Evolutionary conservation across 192 early-diverging fungal species (phyloP).

Genomic region (Backusella luteola): DNA sequence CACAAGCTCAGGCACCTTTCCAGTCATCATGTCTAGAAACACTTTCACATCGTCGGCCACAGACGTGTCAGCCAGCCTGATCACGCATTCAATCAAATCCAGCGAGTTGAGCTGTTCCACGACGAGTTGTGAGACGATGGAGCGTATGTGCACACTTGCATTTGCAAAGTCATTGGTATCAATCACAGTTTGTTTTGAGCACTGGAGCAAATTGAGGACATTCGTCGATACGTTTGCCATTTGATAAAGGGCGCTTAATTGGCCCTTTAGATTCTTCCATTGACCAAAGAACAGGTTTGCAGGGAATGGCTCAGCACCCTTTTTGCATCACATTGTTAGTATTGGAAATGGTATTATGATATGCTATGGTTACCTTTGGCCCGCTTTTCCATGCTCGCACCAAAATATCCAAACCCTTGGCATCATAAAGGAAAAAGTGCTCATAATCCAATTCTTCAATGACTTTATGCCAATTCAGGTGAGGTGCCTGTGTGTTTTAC

Average conservation of each 20-base stretch:
- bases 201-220: slow-evolving; percentile 56
- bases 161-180: slow-evolving; percentile 52
- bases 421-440: slow-evolving; percentile 56
- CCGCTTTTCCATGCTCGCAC: slow-evolving; percentile 54
- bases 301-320: slow-evolving; percentile 67
- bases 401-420: slow-evolving; percentile 59
- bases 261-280: slow-evolving; percentile 71
- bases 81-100: slow-evolving; percentile 69
- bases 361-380: slow-evolving; percentile 8
- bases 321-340: background rate
- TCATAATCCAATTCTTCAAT: slow-evolving; percentile 62
- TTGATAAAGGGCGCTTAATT: slow-evolving; percentile 67
- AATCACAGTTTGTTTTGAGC: slow-evolving; percentile 51
- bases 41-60: slow-evolving; percentile 61
- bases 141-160: slow-evolving; percentile 41
- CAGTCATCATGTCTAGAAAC: slow-evolving; percentile 56
- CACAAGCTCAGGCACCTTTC: slow-evolving; percentile 70
- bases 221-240: slow-evolving; percentile 57
- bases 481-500: slow-evolving; percentile 41
- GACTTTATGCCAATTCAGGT: slow-evolving; percentile 63
- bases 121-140: slow-evolving; percentile 48
- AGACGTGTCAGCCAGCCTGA: slow-evolving; percentile 53
- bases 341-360: background rate
- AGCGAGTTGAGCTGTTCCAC: slow-evolving; percentile 65
- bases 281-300: slow-evolving; percentile 64